phyloP scores from a whole-genome alignment of 257 asterid genomes.

The Scutellaria barbata region DNA sequence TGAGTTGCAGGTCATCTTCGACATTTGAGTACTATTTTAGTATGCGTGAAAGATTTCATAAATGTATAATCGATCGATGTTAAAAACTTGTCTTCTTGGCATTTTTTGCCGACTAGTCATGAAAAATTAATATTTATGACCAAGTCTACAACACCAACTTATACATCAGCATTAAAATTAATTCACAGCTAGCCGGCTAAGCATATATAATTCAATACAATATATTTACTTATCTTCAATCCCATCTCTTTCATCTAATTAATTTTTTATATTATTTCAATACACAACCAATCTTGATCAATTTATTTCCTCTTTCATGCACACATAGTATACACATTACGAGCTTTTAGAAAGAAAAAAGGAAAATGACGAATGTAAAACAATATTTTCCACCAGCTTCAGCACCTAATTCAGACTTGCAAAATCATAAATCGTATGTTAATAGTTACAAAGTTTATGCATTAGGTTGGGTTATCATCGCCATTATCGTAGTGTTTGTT shows the following conservation, averaged over 20 bases:
- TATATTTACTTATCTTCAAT: not conserved
- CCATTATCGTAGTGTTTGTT: constrained; percentile 35
- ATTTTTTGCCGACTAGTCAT: constrained; percentile 37
- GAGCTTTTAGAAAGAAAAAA: not conserved
- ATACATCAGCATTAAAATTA: not conserved
- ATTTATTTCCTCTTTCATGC: not conserved
- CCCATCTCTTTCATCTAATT: not conserved
- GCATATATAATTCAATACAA: constrained; percentile 4
- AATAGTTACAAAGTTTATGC: constrained; percentile 25
- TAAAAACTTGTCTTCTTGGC: constrained; percentile 29
- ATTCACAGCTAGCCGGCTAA: constrained; percentile 40
- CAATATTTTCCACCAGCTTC: constrained; percentile 38
- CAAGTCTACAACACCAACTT: constrained; percentile 30
- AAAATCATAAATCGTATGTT: constrained; percentile 30
- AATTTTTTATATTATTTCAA: constrained; percentile 5
- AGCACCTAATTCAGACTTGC: constrained; percentile 35
- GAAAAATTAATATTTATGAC: constrained; percentile 28
- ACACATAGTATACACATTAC: not conserved
- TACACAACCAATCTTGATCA: not conserved
- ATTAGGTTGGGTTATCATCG: constrained; percentile 47
- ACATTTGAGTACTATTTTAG: too few relatives aligned
- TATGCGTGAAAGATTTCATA: too few relatives aligned
- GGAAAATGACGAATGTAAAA: constrained; percentile 19
- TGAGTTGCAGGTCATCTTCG: too few relatives aligned
- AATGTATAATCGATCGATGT: too few relatives aligned